These are phyloP conservation scores for Pleoardoris graminearum DNA, from an alignment of 2,329 filamentous ascomycete species.

Conservation along the genomic window DNA sequence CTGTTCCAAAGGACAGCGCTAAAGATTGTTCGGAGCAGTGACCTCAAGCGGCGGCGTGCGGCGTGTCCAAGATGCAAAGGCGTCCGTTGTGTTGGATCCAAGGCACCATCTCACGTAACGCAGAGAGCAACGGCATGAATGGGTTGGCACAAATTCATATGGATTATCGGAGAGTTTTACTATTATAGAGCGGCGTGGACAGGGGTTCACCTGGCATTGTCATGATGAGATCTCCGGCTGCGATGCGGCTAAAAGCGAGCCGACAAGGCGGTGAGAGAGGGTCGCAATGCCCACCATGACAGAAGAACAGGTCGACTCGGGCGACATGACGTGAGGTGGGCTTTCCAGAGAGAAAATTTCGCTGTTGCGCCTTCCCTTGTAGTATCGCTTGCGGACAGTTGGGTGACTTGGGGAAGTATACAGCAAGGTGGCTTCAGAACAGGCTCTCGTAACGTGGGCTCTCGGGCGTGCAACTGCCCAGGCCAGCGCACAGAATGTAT, in stretches of 20 bases:
- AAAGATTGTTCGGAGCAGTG: conserved; percentile 6
- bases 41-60: conserved; percentile 10
- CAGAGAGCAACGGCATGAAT: neutral
- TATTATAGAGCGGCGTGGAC: conserved; percentile 14
- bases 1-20: conserved; percentile 4
- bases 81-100: neutral
- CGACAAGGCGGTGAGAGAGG: conserved; percentile 40
- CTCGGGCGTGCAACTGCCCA: conserved; percentile 13
- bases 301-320: conserved; percentile 19
- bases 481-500: conserved; percentile 6
- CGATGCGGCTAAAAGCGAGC: conserved; percentile 33
- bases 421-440: neutral
- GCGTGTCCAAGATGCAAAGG: neutral
- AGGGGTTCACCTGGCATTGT: conserved; percentile 5
- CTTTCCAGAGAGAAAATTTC: conserved; percentile 20
- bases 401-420: too few species aligned
- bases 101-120: conserved; percentile 3
- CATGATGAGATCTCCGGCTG: conserved; percentile 20
- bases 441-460: conserved; percentile 1
- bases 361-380: conserved; percentile 13
- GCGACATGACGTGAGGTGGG: too few species aligned
- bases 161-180: neutral
- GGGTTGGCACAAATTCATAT: neutral
- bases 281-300: conserved; percentile 7
- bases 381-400: neutral